Percentiles rank a stretch among this genome's conserved stretches.
These are phyloP conservation scores for Cymbopogon citratus DNA, from an alignment of 176 grass and related monocot species.

Conservation along the genomic window DNA sequence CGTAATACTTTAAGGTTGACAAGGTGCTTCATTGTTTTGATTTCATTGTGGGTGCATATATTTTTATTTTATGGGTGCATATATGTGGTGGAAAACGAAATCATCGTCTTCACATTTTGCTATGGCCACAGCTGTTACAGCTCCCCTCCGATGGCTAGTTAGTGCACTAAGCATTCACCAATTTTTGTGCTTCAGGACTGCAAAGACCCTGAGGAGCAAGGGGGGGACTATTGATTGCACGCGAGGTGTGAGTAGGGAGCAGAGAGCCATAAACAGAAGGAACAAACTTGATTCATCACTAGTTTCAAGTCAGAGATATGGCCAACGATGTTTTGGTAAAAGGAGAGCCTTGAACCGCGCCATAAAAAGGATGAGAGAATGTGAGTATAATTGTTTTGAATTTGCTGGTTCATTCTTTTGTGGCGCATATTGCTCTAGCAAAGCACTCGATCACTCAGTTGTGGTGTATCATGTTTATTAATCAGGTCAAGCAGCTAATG, in stretches of 20 bases:
- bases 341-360: background rate
- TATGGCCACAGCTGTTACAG: no score
- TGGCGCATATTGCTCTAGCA: background rate
- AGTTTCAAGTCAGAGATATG: background rate
- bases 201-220: background rate
- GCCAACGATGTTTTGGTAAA: no score
- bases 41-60: no score
- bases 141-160: no score
- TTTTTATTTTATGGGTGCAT: no score
- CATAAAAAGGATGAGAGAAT: background rate
- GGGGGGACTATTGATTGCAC: background rate
- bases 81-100: no score
- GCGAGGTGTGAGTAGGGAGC: background rate
- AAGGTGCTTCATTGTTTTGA: no score
- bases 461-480: background rate
- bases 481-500: background rate
- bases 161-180: no score
- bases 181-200: background rate
- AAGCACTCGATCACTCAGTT: slow-evolving; percentile 12
- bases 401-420: background rate
- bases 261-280: background rate
- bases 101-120: no score
- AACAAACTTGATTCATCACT: background rate
- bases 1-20: background rate
- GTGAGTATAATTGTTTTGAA: background rate